phyloP scores from a whole-genome alignment of 1,139 yeast genomes.

The Meyerozyma smithsonii region DNA sequence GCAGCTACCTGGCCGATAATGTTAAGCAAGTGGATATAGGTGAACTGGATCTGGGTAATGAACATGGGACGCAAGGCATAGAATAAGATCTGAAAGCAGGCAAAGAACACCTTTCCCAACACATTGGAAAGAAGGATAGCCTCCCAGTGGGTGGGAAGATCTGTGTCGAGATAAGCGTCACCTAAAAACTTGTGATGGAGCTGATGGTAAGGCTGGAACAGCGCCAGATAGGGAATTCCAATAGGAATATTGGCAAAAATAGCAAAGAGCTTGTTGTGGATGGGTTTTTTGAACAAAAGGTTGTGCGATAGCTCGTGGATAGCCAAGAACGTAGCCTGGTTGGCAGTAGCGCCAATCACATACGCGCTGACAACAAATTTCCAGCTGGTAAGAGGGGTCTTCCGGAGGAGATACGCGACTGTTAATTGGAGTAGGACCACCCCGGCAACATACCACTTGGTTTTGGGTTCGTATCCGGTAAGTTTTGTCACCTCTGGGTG shows the following conservation, averaged over 20 bases:
- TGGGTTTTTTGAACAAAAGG: conserved; percentile 74
- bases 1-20: conserved; percentile 54
- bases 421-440: conserved; percentile 65
- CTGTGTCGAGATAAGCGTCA: conserved; percentile 81
- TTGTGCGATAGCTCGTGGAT: conserved; percentile 88
- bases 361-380: conserved; percentile 64
- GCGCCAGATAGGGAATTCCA: conserved; percentile 86
- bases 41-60: conserved; percentile 68
- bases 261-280: conserved; percentile 73
- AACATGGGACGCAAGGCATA: conserved; percentile 90
- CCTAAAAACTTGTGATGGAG: conserved; percentile 89
- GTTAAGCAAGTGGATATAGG: conserved; percentile 69
- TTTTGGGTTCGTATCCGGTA: conserved; percentile 81
- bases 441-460: conserved; percentile 66
- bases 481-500: conserved; percentile 79
- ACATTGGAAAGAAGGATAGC: conserved; percentile 70
- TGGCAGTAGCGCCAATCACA: conserved; percentile 78
- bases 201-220: conserved; percentile 89
- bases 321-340: conserved; percentile 79
- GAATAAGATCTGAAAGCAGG: conserved; percentile 83
- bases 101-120: conserved; percentile 85
- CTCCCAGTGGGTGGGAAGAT: conserved; percentile 76
- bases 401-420: conserved; percentile 55
- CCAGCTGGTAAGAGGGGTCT: conserved; percentile 50
- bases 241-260: conserved; percentile 79